phyloP scores from a whole-genome alignment of 305 asterid species.

The Solanum aculeatissimum region DNA sequence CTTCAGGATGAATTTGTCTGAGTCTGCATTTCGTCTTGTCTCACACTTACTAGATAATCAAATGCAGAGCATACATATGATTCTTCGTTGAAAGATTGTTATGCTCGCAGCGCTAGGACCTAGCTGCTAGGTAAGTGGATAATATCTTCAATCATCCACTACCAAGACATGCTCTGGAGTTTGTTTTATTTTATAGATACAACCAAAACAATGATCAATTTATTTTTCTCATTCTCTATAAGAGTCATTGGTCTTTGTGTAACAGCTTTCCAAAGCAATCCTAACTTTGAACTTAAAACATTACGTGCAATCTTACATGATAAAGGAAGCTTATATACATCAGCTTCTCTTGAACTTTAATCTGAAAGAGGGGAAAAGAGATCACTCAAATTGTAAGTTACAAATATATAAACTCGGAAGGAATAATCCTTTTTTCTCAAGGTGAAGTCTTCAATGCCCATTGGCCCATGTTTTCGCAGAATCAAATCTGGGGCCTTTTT shows the following conservation, averaged over 20 bases:
- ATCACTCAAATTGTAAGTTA: not conserved
- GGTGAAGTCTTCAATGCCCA: not conserved
- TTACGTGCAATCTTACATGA: not conserved
- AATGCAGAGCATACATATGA: not conserved
- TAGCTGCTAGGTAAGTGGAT: not conserved
- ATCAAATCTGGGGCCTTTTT: slow-evolving; percentile 57
- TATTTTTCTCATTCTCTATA: not conserved
- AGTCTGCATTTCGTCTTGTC: not conserved
- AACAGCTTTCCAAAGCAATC: not conserved
- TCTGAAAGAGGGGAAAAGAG: not conserved
- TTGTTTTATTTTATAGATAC: not conserved
- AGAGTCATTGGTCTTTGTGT: not conserved
- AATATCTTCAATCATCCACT: not conserved
- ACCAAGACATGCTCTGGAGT: not conserved
- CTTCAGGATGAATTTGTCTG: not conserved
- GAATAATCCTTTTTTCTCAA: not conserved
- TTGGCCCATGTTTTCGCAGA: slow-evolving; percentile 32
- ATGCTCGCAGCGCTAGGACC: not conserved
- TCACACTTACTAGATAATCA: not conserved
- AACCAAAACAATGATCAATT: not conserved
- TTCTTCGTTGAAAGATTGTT: not conserved
- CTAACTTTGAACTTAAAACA: not conserved
- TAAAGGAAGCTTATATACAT: not conserved
- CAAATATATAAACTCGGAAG: not conserved
- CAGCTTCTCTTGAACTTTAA: slow-evolving; percentile 17